Evolutionary conservation across 1,139 yeast species (phyloP), one percentile per base, ranked within the genome.

Genomic region (Suhomyces atakaporum): DNA sequence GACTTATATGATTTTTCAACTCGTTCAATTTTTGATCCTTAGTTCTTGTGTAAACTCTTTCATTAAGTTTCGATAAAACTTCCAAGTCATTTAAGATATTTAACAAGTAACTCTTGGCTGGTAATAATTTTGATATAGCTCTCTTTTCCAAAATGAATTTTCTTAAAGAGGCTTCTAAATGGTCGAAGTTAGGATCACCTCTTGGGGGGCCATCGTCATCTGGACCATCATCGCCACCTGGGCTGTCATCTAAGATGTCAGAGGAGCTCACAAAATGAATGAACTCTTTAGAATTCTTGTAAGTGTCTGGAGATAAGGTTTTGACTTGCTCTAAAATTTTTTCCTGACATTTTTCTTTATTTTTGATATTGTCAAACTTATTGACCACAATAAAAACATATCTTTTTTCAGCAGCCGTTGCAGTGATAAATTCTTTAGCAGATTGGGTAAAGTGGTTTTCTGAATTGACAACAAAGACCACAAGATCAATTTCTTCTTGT

Each of bases 401-500:
- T 44, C 94, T 81, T 62, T 90, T 92, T 53, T 94, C 99, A 36
- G 83, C 82, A 1, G 96, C 92, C 2, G 97, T 96, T 27, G 88
- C 80, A 4, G 92, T 74, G 38, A 94, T 87, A 52, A 94, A 94
- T 53, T 94, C 98, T 51, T 88, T 85, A 1, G 97, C 97, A 0
- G 96, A 86, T 36, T 88, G 69, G 0, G 99, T 94, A 54, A 94
- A 85, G 58, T 92, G 97, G 52, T 94, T 94, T 54, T 90, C 97
- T 0, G 98, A 95, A 56, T 85, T 86, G 4, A 94, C 96, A 4
- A 94, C 98, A 66, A 94, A 94, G 0, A 94, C 92, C 7, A 94
- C 96, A 50, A 94, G 71, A 58, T 94, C 99, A 47, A 94, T 94
- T 56, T 94, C 98, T 54, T 94, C 98, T 62, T 94, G 98, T 44